These are phyloP conservation scores for Immersiella caudata DNA, from an alignment of 495 filamentous ascomycete genomes.

Conservation along the genomic window DNA sequence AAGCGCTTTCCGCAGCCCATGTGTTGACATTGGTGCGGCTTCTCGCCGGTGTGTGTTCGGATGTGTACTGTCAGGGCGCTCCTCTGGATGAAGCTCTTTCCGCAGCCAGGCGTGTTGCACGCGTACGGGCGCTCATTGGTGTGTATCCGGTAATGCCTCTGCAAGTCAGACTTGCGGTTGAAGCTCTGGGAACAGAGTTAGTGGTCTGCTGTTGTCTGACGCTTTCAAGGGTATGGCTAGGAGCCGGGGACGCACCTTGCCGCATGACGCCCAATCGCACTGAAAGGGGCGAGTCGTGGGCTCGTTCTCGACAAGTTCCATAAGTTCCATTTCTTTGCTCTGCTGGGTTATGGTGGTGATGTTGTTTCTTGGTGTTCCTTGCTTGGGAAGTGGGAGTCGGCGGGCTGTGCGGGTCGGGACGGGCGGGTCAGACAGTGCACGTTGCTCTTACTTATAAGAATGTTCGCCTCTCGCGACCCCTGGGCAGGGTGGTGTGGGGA, in stretches of 20 bases:
- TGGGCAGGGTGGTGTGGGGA: conserved; percentile 35
- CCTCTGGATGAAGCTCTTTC: conserved; percentile 88
- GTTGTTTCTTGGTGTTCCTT: conserved; percentile 27
- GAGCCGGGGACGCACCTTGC: conserved; percentile 47
- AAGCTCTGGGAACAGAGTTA: conserved; percentile 67
- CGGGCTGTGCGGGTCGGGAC: conserved; percentile 27
- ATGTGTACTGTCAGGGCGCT: conserved; percentile 87
- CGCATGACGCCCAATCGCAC: conserved; percentile 56
- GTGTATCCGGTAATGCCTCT: conserved; percentile 86
- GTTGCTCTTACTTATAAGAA: conserved; percentile 45
- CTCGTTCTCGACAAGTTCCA: conserved; percentile 58
- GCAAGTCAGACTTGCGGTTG: conserved; percentile 90
- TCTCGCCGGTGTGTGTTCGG: conserved; percentile 86
- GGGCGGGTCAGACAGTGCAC: conserved; percentile 32
- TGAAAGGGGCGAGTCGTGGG: conserved; percentile 54
- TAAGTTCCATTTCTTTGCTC: conserved; percentile 50
- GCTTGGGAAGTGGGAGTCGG: conserved; percentile 24
- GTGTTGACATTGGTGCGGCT: conserved; percentile 82
- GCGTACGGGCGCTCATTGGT: conserved; percentile 86
- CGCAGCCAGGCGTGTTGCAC: conserved; percentile 69
- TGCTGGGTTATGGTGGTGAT: not conserved
- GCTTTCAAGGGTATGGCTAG: not conserved
- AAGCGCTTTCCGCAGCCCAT: conserved; percentile 82
- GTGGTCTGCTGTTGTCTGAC: conserved; percentile 23
- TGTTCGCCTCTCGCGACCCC: conserved; percentile 23